Conservation (phyloP, 306 rosid genomes). For the Vigna radiata region DNA sequence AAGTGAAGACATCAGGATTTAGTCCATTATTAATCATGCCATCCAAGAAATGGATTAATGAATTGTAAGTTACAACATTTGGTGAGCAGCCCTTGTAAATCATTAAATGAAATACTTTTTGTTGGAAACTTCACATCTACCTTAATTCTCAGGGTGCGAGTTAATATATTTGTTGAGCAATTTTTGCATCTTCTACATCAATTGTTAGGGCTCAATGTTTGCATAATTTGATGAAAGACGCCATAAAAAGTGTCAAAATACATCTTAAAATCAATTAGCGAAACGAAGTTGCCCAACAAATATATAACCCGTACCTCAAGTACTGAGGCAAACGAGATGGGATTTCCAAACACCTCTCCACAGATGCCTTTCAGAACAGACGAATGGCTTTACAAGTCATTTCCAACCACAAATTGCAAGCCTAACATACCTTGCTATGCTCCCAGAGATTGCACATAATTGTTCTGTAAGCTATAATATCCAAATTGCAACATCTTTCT, state of each 20-base stretch:
- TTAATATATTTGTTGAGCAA: too few species aligned
- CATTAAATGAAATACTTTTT: constrained; percentile 1
- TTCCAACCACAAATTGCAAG: neutral
- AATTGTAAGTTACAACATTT: neutral
- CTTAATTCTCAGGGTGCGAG: too few species aligned
- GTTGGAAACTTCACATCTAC: too few species aligned
- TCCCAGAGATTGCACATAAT: neutral
- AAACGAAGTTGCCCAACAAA: too few species aligned
- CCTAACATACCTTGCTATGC: neutral
- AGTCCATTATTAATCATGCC: neutral
- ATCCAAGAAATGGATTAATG: constrained; percentile 20
- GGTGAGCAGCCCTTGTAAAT: neutral
- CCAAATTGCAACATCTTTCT: neutral
- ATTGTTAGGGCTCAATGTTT: constrained; percentile 26
- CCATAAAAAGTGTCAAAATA: neutral
- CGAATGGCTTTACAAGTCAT: neutral
- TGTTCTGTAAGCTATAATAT: neutral
- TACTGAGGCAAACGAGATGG: too few species aligned
- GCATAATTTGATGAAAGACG: constrained; percentile 19
- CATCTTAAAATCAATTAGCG: too few species aligned
- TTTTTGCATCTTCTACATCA: constrained; percentile 32
- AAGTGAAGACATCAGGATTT: neutral
- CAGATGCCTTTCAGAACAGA: too few species aligned
- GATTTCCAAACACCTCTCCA: too few species aligned
- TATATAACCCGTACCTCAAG: too few species aligned